A percentile compares a stretch with the other conserved stretches of the same genome.
Conservation (phyloP, 2,329 filamentous ascomycete species). For the Fonsecaea pedrosoi region DNA sequence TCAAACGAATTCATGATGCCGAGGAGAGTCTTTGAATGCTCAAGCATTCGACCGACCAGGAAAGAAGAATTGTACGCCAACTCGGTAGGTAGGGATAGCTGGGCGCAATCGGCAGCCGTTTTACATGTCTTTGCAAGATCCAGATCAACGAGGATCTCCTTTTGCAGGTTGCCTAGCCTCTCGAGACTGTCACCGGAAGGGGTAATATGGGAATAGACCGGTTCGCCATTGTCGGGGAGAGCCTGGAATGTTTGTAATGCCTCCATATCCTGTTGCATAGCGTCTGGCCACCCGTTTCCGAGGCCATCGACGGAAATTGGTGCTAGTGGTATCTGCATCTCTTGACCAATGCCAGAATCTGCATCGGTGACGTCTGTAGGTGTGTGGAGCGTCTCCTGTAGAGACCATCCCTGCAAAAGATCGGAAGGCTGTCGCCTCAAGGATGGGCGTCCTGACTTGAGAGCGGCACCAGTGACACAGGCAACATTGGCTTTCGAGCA, state of each 20-base stretch:
- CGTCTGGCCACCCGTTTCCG: background rate
- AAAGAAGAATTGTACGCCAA: conserved; percentile 14
- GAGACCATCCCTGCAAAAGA: background rate
- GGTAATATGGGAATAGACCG: background rate
- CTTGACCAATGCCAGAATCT: background rate
- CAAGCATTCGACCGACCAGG: conserved; percentile 23
- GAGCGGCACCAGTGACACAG: conserved; percentile 12
- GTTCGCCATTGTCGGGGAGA: background rate
- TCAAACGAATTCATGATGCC: conserved; percentile 18
- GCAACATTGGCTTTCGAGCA: conserved; percentile 7
- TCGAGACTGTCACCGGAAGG: background rate
- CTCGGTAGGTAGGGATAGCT: conserved; percentile 9
- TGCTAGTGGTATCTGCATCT: background rate
- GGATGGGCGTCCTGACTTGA: conserved; percentile 4
- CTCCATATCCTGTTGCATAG: background rate
- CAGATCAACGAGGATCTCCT: conserved; percentile 12
- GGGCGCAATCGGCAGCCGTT: conserved; percentile 13
- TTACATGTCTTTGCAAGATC: conserved; percentile 24
- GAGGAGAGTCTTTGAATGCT: conserved; percentile 16
- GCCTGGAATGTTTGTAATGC: background rate
- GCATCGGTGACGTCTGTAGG: background rate
- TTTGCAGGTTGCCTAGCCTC: conserved; percentile 23
- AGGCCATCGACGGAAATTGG: background rate
- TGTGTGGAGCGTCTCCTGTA: background rate
- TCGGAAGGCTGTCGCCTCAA: background rate